phyloP scores from a whole-genome alignment of 805 yeast genomes.

The Myxozyma monticola region DNA sequence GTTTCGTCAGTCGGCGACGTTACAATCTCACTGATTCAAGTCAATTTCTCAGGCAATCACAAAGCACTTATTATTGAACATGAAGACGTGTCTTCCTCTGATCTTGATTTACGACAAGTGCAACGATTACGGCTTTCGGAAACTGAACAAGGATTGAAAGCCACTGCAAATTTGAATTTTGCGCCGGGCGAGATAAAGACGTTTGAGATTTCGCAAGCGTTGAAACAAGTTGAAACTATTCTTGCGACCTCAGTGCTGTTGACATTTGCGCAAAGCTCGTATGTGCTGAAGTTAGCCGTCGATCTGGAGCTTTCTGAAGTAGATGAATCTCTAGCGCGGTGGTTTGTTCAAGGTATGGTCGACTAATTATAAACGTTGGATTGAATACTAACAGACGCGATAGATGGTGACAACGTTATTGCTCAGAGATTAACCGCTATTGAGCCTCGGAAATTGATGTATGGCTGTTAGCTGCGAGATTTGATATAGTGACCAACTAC shows the following conservation, averaged over 20 bases:
- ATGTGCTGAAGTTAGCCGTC: constrained; percentile 10
- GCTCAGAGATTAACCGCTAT: constrained; percentile 10
- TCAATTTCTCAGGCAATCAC: constrained; percentile 19
- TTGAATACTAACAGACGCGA: not conserved
- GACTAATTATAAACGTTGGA: not conserved
- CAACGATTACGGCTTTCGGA: constrained; percentile 5
- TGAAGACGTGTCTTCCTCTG: not conserved
- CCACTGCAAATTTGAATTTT: constrained; percentile 32
- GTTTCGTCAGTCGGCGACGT: constrained; percentile 8
- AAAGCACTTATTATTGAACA: constrained; percentile 16
- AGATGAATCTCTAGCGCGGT: constrained; percentile 9
- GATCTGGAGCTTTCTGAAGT: not conserved
- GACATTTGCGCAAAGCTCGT: constrained; percentile 10
- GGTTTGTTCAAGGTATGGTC: constrained; percentile 16
- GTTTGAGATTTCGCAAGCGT: constrained; percentile 34
- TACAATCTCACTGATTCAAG: constrained; percentile 2
- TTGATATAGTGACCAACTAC: not conserved
- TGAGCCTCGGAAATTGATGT: constrained; percentile 13
- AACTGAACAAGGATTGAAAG: constrained; percentile 7
- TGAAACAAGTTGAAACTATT: constrained; percentile 35
- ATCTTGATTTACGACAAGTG: not conserved
- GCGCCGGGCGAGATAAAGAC: constrained; percentile 26
- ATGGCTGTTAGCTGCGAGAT: not conserved
- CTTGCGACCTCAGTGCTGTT: constrained; percentile 29
- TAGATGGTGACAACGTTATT: constrained; percentile 6